Percentiles rank a stretch among this genome's conserved stretches.
Evolutionary conservation across 129 eudicot genomes (phyloP).

Genomic region (Ambrosia trifida): DNA sequence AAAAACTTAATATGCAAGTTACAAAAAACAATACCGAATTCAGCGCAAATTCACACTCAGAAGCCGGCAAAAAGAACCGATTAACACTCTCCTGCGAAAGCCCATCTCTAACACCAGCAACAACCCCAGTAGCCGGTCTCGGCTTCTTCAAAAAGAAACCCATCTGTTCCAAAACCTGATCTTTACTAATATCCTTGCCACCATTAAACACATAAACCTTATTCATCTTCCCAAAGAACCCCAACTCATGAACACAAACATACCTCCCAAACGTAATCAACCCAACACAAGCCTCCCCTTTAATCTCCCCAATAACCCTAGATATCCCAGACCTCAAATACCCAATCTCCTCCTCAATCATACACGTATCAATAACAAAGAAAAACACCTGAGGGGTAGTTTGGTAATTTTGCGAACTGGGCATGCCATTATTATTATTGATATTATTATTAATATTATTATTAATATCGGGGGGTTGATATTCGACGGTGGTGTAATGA

Average conservation of each 20-base stretch:
- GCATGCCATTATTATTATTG: constrained; percentile 6
- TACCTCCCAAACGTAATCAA: constrained; percentile 90
- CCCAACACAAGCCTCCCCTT: constrained; percentile 75
- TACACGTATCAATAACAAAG: constrained; percentile 80
- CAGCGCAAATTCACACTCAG: constrained; percentile 85
- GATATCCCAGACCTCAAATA: constrained; percentile 62
- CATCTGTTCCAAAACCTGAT: constrained; percentile 90
- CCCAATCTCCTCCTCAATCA: constrained; percentile 89
- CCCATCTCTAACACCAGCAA: constrained; percentile 91
- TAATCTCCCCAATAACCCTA: constrained; percentile 63
- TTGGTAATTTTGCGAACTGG: constrained; percentile 2
- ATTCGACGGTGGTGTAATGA: constrained; percentile 79
- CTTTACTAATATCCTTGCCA: constrained; percentile 74
- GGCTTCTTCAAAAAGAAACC: constrained; percentile 81
- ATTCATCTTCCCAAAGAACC: constrained; percentile 63
- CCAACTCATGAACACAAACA: constrained; percentile 90
- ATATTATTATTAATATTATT: too few species aligned
- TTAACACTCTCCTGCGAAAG: constrained; percentile 78
- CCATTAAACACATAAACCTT: constrained; percentile 92
- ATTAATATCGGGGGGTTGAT: too few species aligned
- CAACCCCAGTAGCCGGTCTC: constrained; percentile 64
- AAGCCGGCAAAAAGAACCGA: constrained; percentile 84
- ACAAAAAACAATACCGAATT: constrained; percentile 56
- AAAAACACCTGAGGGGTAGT: constrained; percentile 44
- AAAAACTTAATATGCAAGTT: not conserved